These are phyloP conservation scores for Backusella tarrabulga DNA, from an alignment of 192 early-diverging fungal genomes.

Conservation along the genomic window DNA sequence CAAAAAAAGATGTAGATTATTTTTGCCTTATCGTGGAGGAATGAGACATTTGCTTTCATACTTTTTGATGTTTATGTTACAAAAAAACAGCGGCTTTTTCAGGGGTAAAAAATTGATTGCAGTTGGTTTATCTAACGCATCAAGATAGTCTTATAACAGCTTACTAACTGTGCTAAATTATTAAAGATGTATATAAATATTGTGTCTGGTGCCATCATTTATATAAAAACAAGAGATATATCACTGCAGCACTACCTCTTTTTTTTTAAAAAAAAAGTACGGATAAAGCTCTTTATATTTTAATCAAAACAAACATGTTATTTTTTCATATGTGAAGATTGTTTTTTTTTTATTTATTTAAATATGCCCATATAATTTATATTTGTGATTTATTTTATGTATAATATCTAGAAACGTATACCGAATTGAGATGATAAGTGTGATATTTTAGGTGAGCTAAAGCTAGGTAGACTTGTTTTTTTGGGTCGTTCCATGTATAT, in stretches of 20 bases:
- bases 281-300: background rate
- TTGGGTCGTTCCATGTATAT: background rate
- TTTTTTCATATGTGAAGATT: background rate
- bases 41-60: background rate
- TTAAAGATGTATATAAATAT: too few relatives aligned
- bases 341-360: background rate
- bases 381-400: background rate
- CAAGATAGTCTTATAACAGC: too few relatives aligned
- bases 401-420: background rate
- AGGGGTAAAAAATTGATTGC: background rate
- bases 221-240: background rate
- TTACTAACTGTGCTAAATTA: too few relatives aligned
- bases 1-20: background rate
- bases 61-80: background rate
- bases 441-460: background rate
- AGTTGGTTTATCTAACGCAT: too few relatives aligned
- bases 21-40: background rate
- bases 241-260: background rate
- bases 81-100: background rate
- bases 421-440: background rate
- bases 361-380: background rate
- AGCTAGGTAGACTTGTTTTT: slow-evolving; percentile 8
- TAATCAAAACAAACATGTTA: background rate
- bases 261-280: background rate
- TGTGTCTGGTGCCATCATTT: too few relatives aligned